A percentile compares a stretch with the other conserved stretches of the same genome.
Evolutionary conservation across 495 filamentous ascomycete genomes (phyloP).

Genomic region (Sabuloglossum arenarium): DNA sequence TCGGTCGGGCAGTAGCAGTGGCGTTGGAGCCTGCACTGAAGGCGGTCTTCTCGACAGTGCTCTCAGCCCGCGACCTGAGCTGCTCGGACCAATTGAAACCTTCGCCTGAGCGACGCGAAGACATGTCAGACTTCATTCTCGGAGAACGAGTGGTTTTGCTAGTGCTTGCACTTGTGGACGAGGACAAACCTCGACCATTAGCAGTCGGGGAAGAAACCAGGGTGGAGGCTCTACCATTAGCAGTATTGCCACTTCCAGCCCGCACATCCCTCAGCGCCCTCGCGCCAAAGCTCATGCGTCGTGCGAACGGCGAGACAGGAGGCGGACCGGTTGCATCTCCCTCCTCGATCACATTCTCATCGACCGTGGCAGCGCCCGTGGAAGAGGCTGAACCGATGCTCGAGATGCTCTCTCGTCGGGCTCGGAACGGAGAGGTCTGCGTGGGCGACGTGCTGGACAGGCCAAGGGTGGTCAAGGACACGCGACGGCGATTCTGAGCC

Average conservation of each 20-base stretch:
- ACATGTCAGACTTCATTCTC: slow-evolving; percentile 6
- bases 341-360: slow-evolving; percentile 79
- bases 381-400: slow-evolving; percentile 50
- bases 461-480: slow-evolving; percentile 74
- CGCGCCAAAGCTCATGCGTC: slow-evolving; percentile 81
- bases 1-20: slow-evolving; percentile 21
- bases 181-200: slow-evolving; percentile 27
- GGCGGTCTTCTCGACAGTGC: slow-evolving; percentile 32
- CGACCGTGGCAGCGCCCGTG: slow-evolving; percentile 32
- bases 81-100: slow-evolving; percentile 91
- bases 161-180: slow-evolving; percentile 23
- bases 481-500: slow-evolving; percentile 52
- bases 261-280: slow-evolving; percentile 57
- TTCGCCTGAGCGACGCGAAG: slow-evolving; percentile 46
- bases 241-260: slow-evolving; percentile 21
- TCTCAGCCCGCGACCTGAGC: slow-evolving; percentile 71
- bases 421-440: slow-evolving; percentile 25
- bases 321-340: slow-evolving; percentile 35
- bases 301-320: slow-evolving; percentile 45
- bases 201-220: slow-evolving; percentile 22
- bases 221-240: slow-evolving; percentile 15
- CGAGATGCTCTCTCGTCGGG: slow-evolving; percentile 50
- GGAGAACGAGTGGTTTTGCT: slow-evolving; percentile 13
- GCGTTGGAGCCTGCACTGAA: slow-evolving; percentile 14
- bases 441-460: slow-evolving; percentile 58